Evolutionary conservation across 305 asterid species (phyloP), one percentile per base, ranked within the genome.

Genomic region (Salvia sclarea): DNA sequence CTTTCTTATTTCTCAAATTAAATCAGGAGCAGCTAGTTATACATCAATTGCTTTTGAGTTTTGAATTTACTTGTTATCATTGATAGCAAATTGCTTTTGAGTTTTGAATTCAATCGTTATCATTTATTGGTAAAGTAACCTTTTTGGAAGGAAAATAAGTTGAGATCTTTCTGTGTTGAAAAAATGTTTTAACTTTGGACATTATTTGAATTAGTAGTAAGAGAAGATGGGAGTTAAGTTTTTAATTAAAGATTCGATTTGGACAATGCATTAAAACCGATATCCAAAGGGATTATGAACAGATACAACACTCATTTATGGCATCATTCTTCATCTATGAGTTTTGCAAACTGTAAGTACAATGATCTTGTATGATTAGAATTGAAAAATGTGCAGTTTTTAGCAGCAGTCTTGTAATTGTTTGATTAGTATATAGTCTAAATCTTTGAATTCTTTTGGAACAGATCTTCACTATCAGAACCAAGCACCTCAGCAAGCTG

Each of bases 391-490:
- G 37, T 5, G 7, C 35, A 30, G 7, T 0, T 8, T 31, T 37
- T 8, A 38, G 2, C 2, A 38, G 44, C 44, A 47, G 21, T 38
- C 6, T 53, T 37, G 31, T 38, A 64, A 22, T 38, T 40, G 18
- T 22, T 16, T 22, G 48, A 10, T 14, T 1, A 11, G 57, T 5
- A 28, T 25, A 52, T 44, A 17, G 44, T 61, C 54, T 76, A 56
- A 56, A 70, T 58, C 8, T 63, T 4, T 20, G 28, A 2, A 8
- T 57, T 66, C 5, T 25, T 33, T 53, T 48, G 59, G 55, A 71
- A 75, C 91, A 92, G 98, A 70, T 91, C 98, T 22, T 85, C 89
- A 0, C 44, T 84, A 13, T 84, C 96, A 4, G 96, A 91, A 48
- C 79, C 86, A 68, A 86, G 89, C 75, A 89, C 87, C 8, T 83